phyloP scores from a whole-genome alignment of 2,329 filamentous ascomycete species.

The Xylaria sp. region DNA sequence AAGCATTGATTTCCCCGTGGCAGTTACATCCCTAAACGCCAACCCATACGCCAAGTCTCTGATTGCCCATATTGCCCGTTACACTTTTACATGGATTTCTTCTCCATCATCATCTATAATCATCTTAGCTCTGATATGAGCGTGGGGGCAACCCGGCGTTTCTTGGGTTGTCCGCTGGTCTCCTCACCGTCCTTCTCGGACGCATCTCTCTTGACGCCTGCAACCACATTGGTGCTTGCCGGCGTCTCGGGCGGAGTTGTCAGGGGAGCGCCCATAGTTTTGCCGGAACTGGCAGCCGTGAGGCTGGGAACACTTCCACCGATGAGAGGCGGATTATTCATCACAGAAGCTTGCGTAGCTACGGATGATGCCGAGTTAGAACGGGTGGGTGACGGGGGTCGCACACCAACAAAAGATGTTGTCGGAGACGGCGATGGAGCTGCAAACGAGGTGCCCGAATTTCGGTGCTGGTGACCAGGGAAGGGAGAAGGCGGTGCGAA shows the following conservation, averaged over 20 bases:
- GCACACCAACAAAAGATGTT: slow-evolving; percentile 54
- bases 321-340: slow-evolving; percentile 74
- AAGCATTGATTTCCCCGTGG: neutral
- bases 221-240: slow-evolving; percentile 47
- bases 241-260: slow-evolving; percentile 91
- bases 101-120: neutral
- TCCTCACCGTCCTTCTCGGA: slow-evolving; percentile 51
- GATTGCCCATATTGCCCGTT: neutral
- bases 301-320: slow-evolving; percentile 72
- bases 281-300: slow-evolving; percentile 65
- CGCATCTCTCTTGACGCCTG: slow-evolving; percentile 52
- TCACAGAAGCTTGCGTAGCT: slow-evolving; percentile 59
- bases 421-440: slow-evolving; percentile 55
- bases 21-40: slow-evolving; percentile 14
- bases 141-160: slow-evolving; percentile 65
- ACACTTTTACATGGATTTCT: slow-evolving; percentile 1
- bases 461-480: slow-evolving; percentile 51
- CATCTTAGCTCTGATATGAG: slow-evolving; percentile 38
- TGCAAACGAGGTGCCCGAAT: slow-evolving; percentile 52
- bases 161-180: slow-evolving; percentile 52
- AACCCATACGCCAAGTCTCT: slow-evolving; percentile 8
- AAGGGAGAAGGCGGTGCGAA: slow-evolving; percentile 59
- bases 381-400: slow-evolving; percentile 71
- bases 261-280: slow-evolving; percentile 61
- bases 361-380: slow-evolving; percentile 84